Base-by-base conservation (phyloP, 371 early-diverging fungal genomes). In the Mortierella sp. region DNA sequence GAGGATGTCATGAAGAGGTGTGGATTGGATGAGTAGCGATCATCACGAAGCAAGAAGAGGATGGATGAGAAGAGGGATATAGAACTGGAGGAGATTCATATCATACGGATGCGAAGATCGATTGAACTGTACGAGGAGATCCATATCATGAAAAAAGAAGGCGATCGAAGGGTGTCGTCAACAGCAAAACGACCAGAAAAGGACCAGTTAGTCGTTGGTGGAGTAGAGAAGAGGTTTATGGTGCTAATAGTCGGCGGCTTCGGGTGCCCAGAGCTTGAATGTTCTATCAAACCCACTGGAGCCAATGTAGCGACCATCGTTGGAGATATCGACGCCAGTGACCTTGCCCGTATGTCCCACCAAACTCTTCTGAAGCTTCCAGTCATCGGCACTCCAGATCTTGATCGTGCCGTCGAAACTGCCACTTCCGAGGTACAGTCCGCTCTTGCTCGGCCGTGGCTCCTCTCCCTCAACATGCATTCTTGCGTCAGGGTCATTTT, bases 301-400 rank as follows among this genome's bases (percentile, higher is more conserved):
- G 3, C 94, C 97, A 79, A 98, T 91, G 80, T 92, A 97, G 55
- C 92, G 91, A 41, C 95, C 95, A 88, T 98, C 95, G 92, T 87
- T 81, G 5, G 96, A 92, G 29, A 97, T 90, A 88, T 98, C 98
- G 10, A 97, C 91, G 63, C 95, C 92, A 94, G 96, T 96, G 8
- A 98, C 97, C 82, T 96, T 97, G 76, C 97, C 96, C 72, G 97
- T 97, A 79, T 98, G 95, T 0, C 98, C 99, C 35, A 94, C 91
- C 77, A 99, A 88, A 51, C 94, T 93, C 84, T 96, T 96, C 73
- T 98, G 90, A 73, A 97, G 91, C 84, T 95, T 96, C 92, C 94
- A 99, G 86, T 98, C 98, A 71, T 97, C 97, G 8, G 95, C 95
- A 41, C 96, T 95, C 97, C 98, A 99, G 5, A 98, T 86, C 84